phyloP scores from a whole-genome alignment of 345 rosid genomes.

The Salix caprea region DNA sequence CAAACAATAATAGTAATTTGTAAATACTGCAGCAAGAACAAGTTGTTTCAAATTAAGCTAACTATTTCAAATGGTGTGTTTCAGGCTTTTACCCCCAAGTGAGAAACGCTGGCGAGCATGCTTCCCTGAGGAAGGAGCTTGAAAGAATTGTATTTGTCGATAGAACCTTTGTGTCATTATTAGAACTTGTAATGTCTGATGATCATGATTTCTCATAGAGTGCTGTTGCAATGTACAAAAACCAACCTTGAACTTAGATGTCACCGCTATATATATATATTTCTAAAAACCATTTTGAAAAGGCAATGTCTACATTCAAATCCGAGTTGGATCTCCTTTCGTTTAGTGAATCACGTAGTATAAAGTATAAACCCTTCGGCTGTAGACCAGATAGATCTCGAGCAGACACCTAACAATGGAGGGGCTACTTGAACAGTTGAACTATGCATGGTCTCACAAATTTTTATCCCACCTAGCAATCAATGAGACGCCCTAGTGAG shows the following conservation, averaged over 20 bases:
- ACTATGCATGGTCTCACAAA: too few species aligned
- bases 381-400: too few species aligned
- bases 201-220: constrained; percentile 11
- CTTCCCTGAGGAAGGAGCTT: background rate
- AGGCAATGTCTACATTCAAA: background rate
- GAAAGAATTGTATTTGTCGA: constrained; percentile 19
- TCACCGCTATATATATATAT: background rate
- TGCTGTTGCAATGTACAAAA: constrained; percentile 35
- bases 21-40: background rate
- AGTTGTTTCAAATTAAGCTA: background rate
- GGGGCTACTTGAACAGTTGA: too few species aligned
- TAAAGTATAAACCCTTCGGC: background rate
- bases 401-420: too few species aligned
- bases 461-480: too few species aligned
- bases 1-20: background rate
- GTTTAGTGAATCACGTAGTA: background rate
- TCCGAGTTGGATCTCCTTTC: background rate
- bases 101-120: constrained; percentile 18
- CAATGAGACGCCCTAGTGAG: too few species aligned
- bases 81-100: constrained; percentile 90
- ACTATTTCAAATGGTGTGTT: background rate
- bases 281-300: background rate
- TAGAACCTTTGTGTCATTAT: constrained; percentile 12
- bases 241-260: constrained; percentile 9
- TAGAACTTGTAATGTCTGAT: constrained; percentile 26